Evolutionary conservation across 2,329 filamentous ascomycete species (phyloP).

Genomic region (Grosmannia clavigera): DNA sequence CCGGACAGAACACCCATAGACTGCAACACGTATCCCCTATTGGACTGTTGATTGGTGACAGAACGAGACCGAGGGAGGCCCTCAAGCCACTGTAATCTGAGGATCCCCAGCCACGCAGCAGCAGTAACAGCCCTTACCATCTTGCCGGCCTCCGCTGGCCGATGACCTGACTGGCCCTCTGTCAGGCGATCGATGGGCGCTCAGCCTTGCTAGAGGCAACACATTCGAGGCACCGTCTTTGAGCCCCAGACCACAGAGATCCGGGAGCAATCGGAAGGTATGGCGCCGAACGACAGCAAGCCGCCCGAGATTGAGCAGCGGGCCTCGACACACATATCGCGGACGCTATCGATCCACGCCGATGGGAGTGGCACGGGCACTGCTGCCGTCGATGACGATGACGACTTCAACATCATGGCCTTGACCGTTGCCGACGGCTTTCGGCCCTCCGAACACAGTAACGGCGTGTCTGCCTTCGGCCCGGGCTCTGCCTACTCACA

Average conservation of each 20-base stretch:
- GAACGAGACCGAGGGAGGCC: too few relatives aligned
- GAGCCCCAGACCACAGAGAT: neutral
- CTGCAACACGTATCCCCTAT: too few relatives aligned
- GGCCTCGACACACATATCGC: slow-evolving; percentile 8
- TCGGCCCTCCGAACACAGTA: neutral
- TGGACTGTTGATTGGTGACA: too few relatives aligned
- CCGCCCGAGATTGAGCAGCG: slow-evolving; percentile 12
- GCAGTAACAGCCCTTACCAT: neutral
- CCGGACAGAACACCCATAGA: neutral
- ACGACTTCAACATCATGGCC: slow-evolving; percentile 3
- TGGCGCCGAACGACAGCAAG: slow-evolving; percentile 12
- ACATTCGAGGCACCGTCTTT: neutral
- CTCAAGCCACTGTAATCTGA: neutral
- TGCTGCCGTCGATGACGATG: neutral
- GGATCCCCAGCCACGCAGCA: neutral
- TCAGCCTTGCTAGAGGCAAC: neutral
- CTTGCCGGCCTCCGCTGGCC: neutral
- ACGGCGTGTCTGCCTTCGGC: neutral
- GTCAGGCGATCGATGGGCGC: neutral
- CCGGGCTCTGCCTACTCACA: neutral
- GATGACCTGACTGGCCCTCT: neutral
- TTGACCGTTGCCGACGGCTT: slow-evolving; percentile 12
- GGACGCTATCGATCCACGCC: slow-evolving; percentile 6
- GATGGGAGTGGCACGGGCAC: neutral
- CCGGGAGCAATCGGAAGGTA: slow-evolving; percentile 1